Base-by-base conservation (phyloP, 805 yeast species). In the Yamadazyma nakazawae region DNA sequence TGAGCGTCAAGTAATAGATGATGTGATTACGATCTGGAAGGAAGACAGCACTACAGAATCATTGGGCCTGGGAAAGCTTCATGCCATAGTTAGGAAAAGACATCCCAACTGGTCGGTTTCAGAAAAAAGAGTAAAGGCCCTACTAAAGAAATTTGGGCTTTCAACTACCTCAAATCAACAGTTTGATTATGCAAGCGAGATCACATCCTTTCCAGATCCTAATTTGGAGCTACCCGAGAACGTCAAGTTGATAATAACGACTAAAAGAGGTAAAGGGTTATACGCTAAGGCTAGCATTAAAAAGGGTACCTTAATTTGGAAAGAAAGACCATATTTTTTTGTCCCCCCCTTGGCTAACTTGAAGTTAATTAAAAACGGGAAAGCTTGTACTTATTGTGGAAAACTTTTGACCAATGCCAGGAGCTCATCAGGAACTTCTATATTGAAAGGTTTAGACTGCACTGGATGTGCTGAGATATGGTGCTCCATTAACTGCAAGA, bases 361-460 rank as follows among this genome's bases (percentile, higher is more conserved):
- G 39, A 73, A 78, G 34, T 64, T 85, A 48, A 78, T 85, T 54
- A 70, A 76, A 38, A 59, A 63, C 17, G 87, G 90, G 0, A 79
- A 78, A 54, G 86, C 88, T 2, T 88, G 96, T 61, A 70, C 88
- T 1, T 75, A 77, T 57, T 88, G 96, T 68, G 88, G 90, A 0
- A 74, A 75, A 39, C 65, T 82, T 1, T 63, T 82, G 34, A 57
- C 60, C 16, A 37, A 40, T 9, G 32, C 46, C 12, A 47, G 45
- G 21, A 19, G 46, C 14, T 54, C 60, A 7, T 53, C 55, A 25
- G 54, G 62, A 47, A 64, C 68, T 2, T 50, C 57, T 4, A 56
- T 71, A 8, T 60, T 75, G 41, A 66, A 62, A 36, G 82, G 85
- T n/a, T 66, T 83, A 40, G 85, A 82, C 52, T 88, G 96, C 65